Evolutionary conservation across 208 protist species (phyloP).

Genomic region (Leishmania tropica): DNA sequence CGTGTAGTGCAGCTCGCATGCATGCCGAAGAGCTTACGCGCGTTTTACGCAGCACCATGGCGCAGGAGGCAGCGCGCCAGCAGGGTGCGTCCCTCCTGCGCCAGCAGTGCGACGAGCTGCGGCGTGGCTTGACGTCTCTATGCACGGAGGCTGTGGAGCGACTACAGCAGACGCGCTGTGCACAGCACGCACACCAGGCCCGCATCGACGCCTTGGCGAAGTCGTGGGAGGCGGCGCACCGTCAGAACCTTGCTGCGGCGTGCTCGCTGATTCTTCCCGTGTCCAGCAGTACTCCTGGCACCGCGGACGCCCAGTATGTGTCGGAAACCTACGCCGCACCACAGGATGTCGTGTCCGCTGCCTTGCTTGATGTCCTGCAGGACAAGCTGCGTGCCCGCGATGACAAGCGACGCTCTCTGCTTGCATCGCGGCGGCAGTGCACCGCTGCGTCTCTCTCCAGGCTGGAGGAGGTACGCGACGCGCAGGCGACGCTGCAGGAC

Average conservation of each 20-base stretch:
- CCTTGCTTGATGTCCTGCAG: constrained; percentile 38
- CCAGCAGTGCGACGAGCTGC: constrained; percentile 31
- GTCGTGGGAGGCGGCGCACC: constrained; percentile 64
- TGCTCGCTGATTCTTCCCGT: constrained; percentile 33
- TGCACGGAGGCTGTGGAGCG: constrained; percentile 39
- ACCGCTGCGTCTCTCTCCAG: constrained; percentile 28
- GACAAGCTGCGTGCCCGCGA: constrained; percentile 33
- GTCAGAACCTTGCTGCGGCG: constrained; percentile 49
- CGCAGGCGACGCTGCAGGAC: constrained; percentile 12
- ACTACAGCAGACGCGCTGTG: constrained; percentile 42
- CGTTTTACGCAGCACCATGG: constrained; percentile 18
- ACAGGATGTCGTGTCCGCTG: constrained; percentile 33
- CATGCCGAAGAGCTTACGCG: constrained; percentile 48
- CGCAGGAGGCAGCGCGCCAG: constrained; percentile 33
- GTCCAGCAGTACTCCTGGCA: constrained; percentile 11
- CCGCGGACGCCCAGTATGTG: constrained; percentile 8
- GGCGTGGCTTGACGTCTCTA: constrained; percentile 27
- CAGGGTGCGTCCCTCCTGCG: constrained; percentile 19
- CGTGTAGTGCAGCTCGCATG: constrained; percentile 26
- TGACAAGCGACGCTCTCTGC: constrained; percentile 15
- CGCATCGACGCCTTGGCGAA: constrained; percentile 49
- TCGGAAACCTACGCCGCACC: constrained; percentile 44
- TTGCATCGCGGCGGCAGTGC: constrained; percentile 29
- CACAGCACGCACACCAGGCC: constrained; percentile 48
- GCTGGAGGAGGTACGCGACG: constrained; percentile 27